Conservation (phyloP, 768 basidiomycete genomes). For the Russula sp. region DNA sequence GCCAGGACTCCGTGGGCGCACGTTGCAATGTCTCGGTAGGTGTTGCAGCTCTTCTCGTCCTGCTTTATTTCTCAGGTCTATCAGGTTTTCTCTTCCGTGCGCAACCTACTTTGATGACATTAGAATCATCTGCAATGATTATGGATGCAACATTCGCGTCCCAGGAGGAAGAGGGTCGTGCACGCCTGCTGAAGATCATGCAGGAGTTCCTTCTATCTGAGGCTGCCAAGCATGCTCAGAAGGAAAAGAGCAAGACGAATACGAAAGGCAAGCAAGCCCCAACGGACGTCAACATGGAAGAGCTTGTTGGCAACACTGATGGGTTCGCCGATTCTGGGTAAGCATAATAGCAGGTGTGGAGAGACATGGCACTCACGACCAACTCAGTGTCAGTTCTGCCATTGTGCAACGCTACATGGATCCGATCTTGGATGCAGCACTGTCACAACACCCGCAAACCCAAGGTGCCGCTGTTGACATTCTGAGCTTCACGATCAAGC, state of each 20-base stretch:
- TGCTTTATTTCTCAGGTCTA: background rate
- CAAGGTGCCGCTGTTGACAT: slow-evolving; percentile 87
- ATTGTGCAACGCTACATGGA: slow-evolving; percentile 88
- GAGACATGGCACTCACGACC: background rate
- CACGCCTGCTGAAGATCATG: slow-evolving; percentile 75
- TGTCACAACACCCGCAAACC: slow-evolving; percentile 61
- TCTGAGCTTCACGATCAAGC: slow-evolving; percentile 86
- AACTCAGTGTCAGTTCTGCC: slow-evolving; percentile 81
- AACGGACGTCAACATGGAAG: slow-evolving; percentile 75
- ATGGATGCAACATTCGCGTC: slow-evolving; percentile 89
- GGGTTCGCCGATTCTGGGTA: slow-evolving; percentile 97
- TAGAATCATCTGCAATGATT: slow-evolving; percentile 66
- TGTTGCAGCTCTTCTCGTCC: background rate
- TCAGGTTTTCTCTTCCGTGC: slow-evolving; percentile 87
- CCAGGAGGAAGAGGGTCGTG: slow-evolving; percentile 60
- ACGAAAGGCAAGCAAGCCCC: slow-evolving; percentile 34
- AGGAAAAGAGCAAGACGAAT: slow-evolving; percentile 51
- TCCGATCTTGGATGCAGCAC: slow-evolving; percentile 72
- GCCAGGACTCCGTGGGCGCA: slow-evolving; percentile 52
- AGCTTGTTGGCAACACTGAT: slow-evolving; percentile 90
- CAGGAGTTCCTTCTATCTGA: slow-evolving; percentile 88
- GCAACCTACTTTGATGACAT: slow-evolving; percentile 85
- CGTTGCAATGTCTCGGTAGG: slow-evolving; percentile 81
- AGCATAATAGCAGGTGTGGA: slow-evolving; percentile 19
- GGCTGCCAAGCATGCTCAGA: slow-evolving; percentile 64